Evolutionary conservation across 2,329 filamentous ascomycete genomes (phyloP).

Genomic region (Talaromyces sp.): DNA sequence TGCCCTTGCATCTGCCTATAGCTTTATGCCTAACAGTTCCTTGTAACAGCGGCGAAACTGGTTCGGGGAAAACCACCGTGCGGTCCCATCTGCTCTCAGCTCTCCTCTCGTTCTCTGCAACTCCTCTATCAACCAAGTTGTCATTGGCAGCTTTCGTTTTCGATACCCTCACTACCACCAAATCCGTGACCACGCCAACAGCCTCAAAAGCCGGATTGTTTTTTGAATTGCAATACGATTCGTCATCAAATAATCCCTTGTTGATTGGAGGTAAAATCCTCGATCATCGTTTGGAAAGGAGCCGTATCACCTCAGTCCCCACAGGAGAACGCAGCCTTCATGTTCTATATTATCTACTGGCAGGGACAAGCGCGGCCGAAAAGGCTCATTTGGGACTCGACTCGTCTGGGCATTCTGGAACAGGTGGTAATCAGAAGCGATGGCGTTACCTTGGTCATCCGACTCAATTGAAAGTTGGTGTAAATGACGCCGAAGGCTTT

Average conservation of each 20-base stretch:
- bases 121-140: conserved; percentile 85
- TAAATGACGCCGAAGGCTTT: conserved; percentile 93
- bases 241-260: conserved; percentile 74
- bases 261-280: conserved; percentile 91
- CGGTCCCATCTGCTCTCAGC: conserved; percentile 82
- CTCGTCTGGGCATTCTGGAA: conserved; percentile 34
- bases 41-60: conserved; percentile 77
- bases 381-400: conserved; percentile 75
- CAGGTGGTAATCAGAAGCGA: conserved; percentile 61
- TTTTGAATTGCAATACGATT: conserved; percentile 94
- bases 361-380: conserved; percentile 85
- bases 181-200: conserved; percentile 89
- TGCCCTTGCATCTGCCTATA: not conserved
- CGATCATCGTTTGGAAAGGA: conserved; percentile 87
- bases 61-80: conserved; percentile 91
- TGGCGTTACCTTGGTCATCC: conserved; percentile 97
- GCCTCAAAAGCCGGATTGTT: conserved; percentile 94
- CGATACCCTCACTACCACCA: conserved; percentile 92
- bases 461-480: conserved; percentile 92
- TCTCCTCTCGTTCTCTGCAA: conserved; percentile 82
- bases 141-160: conserved; percentile 94
- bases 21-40: conserved; percentile 24
- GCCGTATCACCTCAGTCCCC: conserved; percentile 83
- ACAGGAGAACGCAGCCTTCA: conserved; percentile 97
- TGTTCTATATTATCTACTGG: conserved; percentile 87